Base-by-base conservation (phyloP, 2,329 filamentous ascomycete species). In the Mycosphaerella sp. region DNA sequence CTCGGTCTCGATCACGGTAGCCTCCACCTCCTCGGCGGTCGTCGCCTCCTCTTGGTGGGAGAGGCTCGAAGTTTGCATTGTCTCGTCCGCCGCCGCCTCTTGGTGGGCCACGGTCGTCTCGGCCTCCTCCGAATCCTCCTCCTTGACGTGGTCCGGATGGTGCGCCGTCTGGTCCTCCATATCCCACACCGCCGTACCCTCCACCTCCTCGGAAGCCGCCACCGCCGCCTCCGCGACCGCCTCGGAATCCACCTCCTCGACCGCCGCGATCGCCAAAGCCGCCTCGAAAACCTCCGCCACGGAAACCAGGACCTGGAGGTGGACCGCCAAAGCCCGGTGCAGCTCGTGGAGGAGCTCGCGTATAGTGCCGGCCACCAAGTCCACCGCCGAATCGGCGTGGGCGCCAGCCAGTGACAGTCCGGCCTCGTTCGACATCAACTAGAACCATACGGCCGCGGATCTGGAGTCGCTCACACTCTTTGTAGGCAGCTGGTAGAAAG, bases 361-460 rank as follows among this genome's bases (percentile, higher is more conserved):
- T 97, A 73, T 97, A 97, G 60, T 89, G 87, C 65, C 93, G 85
- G 44, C 92, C 92, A 59, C 93, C 93, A 2, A 96, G 81, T 45
- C 93, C 93, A 61, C 93, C 93, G 54, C 92, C 93, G 49, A 95
- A 86, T 60, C 93, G 86, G 63, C 88, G 85, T 58, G 93, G 93
- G 67, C 88, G 87, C 93, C 93, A 98, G 46, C 87, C 89, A 67
- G 88, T 87, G 40, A 96, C 89, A 32, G 93, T 97, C 64, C 93
- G 86, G 62, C 93, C 93, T 67, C 93, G 85, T 74, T 98, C 93
- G 57, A 97, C 92, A 69, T 98, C 93, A 66, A 97, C 90, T 69
- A 95, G 83, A 67, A 97, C 88, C 65, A 86, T 84, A 67, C 92
- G 84, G 69, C 95, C 91, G 70, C 90, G 95, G 75, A 98, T 95